phyloP scores from a whole-genome alignment of 371 early-diverging fungal genomes.

The Homolaphlyctis polyrhiza region DNA sequence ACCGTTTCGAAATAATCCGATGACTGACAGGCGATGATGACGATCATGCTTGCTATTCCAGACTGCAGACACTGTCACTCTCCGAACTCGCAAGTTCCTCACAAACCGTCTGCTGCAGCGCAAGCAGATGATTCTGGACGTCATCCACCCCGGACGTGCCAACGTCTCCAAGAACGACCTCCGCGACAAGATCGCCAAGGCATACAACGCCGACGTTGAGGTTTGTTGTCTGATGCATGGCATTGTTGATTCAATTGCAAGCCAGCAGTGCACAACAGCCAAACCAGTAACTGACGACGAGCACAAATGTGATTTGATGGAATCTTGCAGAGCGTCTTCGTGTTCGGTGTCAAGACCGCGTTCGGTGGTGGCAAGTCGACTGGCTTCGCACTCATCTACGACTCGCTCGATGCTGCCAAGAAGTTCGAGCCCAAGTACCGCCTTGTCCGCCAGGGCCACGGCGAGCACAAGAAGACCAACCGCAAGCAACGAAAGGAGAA shows the following conservation, averaged over 20 bases:
- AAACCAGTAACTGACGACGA: too few species aligned
- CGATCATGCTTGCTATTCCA: too few species aligned
- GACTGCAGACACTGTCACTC: slow-evolving; percentile 74
- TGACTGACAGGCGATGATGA: too few species aligned
- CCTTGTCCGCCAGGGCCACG: slow-evolving; percentile 75
- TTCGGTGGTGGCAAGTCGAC: slow-evolving; percentile 98
- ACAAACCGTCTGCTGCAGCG: slow-evolving; percentile 97
- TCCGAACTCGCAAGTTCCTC: slow-evolving; percentile 97
- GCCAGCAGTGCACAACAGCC: too few species aligned
- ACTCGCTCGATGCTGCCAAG: slow-evolving; percentile 89
- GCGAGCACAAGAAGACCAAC: slow-evolving; percentile 69
- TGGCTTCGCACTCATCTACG: slow-evolving; percentile 97
- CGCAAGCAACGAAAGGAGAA: slow-evolving; percentile 99
- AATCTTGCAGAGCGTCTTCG: slow-evolving; percentile 69
- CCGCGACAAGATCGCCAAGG: slow-evolving; percentile 91
- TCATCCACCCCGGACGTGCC: slow-evolving; percentile 91
- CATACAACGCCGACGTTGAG: slow-evolving; percentile 93
- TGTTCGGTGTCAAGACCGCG: slow-evolving; percentile 92
- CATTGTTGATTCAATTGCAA: background rate
- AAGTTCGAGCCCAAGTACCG: slow-evolving; percentile 99
- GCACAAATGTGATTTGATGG: background rate
- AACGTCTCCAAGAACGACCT: slow-evolving; percentile 90
- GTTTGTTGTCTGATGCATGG: slow-evolving; percentile 16
- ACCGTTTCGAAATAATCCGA: too few species aligned
- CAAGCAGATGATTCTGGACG: slow-evolving; percentile 97